These are phyloP conservation scores for Erythrophleum ivorense DNA, from an alignment of 331 rosid genomes.

Conservation along the genomic window DNA sequence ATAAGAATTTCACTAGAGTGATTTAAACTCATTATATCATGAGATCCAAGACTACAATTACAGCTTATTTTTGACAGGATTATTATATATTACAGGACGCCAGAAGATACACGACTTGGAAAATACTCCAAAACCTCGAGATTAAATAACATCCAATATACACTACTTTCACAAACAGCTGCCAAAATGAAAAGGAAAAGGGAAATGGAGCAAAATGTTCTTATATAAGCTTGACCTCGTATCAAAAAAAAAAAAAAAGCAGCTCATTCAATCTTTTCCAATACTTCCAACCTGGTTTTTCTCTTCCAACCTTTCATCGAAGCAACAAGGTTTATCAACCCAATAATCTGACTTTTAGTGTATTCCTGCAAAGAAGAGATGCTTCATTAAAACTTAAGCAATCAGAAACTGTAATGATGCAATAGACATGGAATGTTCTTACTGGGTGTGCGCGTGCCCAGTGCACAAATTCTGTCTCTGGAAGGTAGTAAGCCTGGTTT, in stretches of 20 bases:
- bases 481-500: conserved; percentile 95
- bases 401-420: conserved; percentile 17
- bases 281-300: conserved; percentile 83
- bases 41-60: conserved; percentile 49
- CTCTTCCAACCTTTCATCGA: conserved; percentile 98
- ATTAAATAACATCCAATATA: conserved; percentile 54
- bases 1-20: conserved; percentile 9
- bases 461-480: conserved; percentile 92
- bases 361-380: conserved; percentile 72
- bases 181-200: conserved; percentile 29
- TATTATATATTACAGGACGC: conserved; percentile 52
- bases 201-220: conserved; percentile 35
- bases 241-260: conserved; percentile 16
- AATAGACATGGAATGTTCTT: conserved; percentile 41
- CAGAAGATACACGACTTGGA: conserved; percentile 44
- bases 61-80: conserved; percentile 47
- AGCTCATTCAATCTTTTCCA: conserved; percentile 91
- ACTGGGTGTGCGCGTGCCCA: conserved; percentile 97
- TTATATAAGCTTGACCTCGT: conserved; percentile 34
- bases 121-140: conserved; percentile 40
- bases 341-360: conserved; percentile 79
- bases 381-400: conserved; percentile 30
- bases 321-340: conserved; percentile 91
- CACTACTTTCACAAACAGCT: conserved; percentile 48
- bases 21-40: conserved; percentile 34